A percentile compares a stretch with the other conserved stretches of the same genome.
These are phyloP conservation scores for Epicoccum sorghinum DNA, from an alignment of 2,329 filamentous ascomycete species.

Conservation along the genomic window DNA sequence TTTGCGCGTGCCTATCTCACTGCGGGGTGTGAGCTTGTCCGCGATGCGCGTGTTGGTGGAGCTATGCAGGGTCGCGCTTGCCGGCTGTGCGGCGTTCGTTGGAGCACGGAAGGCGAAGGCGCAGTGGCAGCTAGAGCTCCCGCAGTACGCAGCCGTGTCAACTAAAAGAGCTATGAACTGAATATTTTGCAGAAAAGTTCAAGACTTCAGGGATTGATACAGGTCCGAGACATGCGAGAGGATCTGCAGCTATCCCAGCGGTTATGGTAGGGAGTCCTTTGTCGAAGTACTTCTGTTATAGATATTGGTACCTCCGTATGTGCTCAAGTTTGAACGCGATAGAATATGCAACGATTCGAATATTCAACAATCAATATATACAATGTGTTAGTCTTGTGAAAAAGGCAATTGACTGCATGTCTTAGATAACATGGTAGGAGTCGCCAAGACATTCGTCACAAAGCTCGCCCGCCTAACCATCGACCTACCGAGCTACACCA, in stretches of 20 bases:
- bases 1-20: conserved; percentile 45
- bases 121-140: conserved; percentile 13
- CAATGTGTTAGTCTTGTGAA: background rate
- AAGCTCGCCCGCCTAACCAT: conserved; percentile 1
- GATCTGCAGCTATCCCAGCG: no score
- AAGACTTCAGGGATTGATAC: no score
- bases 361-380: no score
- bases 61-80: conserved; percentile 24
- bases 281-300: no score
- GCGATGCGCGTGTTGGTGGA: conserved; percentile 31
- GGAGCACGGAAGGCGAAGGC: conserved; percentile 15
- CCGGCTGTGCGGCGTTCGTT: conserved; percentile 26
- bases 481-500: background rate
- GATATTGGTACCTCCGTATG: no score
- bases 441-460: conserved; percentile 10
- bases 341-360: no score
- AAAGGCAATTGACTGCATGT: background rate
- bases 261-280: no score
- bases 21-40: conserved; percentile 29
- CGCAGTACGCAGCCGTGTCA: background rate
- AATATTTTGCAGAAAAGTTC: no score
- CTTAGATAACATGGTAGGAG: background rate
- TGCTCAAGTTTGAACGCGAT: no score
- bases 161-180: background rate
- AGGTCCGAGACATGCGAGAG: no score